Base-by-base conservation (phyloP, 202 grass and related monocot genomes). In the Digitaria exilis region DNA sequence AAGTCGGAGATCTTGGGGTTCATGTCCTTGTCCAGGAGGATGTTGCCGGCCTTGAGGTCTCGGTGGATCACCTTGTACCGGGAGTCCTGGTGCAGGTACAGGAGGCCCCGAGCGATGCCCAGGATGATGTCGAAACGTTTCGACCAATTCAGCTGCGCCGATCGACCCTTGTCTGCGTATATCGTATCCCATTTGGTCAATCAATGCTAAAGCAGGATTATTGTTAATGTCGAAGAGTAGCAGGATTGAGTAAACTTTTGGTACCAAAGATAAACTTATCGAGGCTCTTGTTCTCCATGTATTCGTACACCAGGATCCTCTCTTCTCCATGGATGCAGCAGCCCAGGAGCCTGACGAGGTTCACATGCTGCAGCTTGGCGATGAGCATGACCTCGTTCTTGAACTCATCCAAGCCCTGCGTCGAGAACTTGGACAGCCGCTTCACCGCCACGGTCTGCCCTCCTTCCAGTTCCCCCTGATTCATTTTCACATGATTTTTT, bases 1-100 rank as follows among this genome's bases (percentile, higher is more conserved):
- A 97, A 97, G 83, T 97, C 92, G 0, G 95, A 94, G 76, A 97
- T 97, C 91, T 97, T 97, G 16, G 95, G 92, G 79, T 91, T 97
- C 92, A 97, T 91, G 46, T 93, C 89, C 14, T 79, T 68, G 83
- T 94, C 95, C 0, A 97, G 92, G 43, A 97, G 87, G 68, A 97
- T 83, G 86, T 97, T 94, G 22, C 92, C 88, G 12, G 95, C 88
- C 85, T 94, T 97, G 70, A 97, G 85, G 76, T 97, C 92, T 66
- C 95, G 87, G 70, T 97, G 95, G 60, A 97, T 97, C 6, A 97
- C 82, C 87, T 88, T 89, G 37, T 91, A 87, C 75, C 95, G 89
- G 12, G 95, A 97, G 76, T 97, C 90, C 78, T 94, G 88, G 51
- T 97, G 92, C 69, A 98, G 92, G 84, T 98, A 95, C 21, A 98